Evolutionary conservation across 83 land plant species (phyloP).

Genomic region (Diphasiastrum complanatum): DNA sequence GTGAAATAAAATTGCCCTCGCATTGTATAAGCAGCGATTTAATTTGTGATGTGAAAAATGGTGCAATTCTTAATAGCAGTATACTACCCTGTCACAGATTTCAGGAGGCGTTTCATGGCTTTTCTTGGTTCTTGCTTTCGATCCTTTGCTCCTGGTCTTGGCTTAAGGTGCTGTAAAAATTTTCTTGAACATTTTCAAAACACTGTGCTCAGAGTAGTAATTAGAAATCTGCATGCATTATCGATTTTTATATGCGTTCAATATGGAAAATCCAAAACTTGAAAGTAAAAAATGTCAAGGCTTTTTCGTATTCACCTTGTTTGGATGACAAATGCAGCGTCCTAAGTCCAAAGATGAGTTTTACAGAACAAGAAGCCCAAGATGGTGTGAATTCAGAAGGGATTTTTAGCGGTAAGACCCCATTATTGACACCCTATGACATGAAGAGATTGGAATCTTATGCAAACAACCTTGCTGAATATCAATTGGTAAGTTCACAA

Average conservation of each 20-base stretch:
- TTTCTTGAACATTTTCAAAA: no score
- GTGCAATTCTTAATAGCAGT: neutral
- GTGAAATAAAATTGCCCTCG: no score
- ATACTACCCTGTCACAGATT: constrained; percentile 45
- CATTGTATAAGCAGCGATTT: neutral
- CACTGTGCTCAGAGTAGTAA: no score
- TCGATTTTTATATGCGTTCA: neutral
- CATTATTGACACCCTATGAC: constrained; percentile 51
- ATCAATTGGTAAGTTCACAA: constrained; percentile 51
- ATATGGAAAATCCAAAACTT: no score
- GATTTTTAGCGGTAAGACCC: constrained; percentile 29
- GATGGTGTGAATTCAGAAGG: constrained; percentile 33
- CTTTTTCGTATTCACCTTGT: no score
- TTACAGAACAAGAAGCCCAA: constrained; percentile 45
- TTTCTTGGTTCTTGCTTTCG: constrained; percentile 49
- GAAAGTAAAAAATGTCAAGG: no score
- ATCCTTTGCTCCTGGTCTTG: constrained; percentile 62
- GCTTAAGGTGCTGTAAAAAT: no score
- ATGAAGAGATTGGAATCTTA: constrained; percentile 78
- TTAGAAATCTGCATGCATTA: no score
- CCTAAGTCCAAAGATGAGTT: constrained; percentile 64
- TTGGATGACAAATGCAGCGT: no score
- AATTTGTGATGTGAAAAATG: neutral
- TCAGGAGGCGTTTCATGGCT: constrained; percentile 53
- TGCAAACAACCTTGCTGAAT: constrained; percentile 57